These are phyloP conservation scores for Saturnispora gosingensis DNA, from an alignment of 805 yeast species.

Conservation along the genomic window DNA sequence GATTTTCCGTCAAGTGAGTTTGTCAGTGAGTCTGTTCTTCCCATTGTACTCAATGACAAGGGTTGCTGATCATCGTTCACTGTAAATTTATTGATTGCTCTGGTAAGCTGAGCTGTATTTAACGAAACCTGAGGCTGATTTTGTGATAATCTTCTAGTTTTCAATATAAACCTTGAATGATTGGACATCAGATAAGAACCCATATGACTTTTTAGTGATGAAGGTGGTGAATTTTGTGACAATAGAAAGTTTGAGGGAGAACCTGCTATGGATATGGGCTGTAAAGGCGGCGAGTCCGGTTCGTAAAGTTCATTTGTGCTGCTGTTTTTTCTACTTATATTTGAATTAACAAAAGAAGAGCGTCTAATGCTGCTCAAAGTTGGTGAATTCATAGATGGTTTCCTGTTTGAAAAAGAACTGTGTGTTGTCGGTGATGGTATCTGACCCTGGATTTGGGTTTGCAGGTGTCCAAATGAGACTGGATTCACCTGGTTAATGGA, in stretches of 20 bases:
- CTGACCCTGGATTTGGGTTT: slow-evolving; percentile 1
- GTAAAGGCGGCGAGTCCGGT: slow-evolving; percentile 46
- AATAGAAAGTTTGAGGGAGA: slow-evolving; percentile 49
- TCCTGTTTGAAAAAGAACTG: slow-evolving; percentile 5
- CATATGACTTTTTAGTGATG: slow-evolving; percentile 18
- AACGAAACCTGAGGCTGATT: neutral
- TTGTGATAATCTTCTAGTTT: neutral
- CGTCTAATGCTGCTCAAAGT: neutral
- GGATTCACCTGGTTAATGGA: slow-evolving; percentile 1
- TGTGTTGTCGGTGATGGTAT: slow-evolving; percentile 5
- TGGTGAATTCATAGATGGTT: slow-evolving; percentile 13
- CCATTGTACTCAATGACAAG: slow-evolving; percentile 7
- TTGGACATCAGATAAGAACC: slow-evolving; percentile 4
- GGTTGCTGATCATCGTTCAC: neutral
- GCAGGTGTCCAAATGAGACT: slow-evolving; percentile 2
- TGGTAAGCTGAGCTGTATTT: neutral
- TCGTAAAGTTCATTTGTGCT: slow-evolving; percentile 9
- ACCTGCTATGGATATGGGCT: slow-evolving; percentile 43
- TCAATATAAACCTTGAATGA: slow-evolving; percentile 2
- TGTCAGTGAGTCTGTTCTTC: slow-evolving; percentile 18
- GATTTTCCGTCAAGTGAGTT: slow-evolving; percentile 26
- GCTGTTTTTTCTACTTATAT: slow-evolving; percentile 6
- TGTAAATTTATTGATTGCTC: neutral
- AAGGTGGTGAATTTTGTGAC: slow-evolving; percentile 45
- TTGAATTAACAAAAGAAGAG: slow-evolving; percentile 1